Base-by-base conservation (phyloP, 1,284 basidiomycete genomes). In the Trichosporon sp. region DNA sequence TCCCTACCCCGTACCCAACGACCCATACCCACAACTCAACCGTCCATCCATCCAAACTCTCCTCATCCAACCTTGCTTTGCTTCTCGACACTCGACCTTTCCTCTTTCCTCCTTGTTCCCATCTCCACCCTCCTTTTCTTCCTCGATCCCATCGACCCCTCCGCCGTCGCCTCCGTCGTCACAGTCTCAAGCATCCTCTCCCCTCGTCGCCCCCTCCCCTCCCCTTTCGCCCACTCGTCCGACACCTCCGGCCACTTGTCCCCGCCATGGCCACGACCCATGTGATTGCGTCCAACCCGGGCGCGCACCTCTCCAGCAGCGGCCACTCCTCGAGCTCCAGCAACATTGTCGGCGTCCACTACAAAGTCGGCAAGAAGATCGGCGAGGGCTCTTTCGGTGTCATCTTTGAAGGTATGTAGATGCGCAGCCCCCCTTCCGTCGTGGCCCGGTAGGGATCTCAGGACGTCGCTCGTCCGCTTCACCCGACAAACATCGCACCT, bases 341-440 rank as follows among this genome's bases (percentile, higher is more conserved):
- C 75, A 84, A 84, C 72, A 83, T 85, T 62, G 83, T 85, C 58
- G 84, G 86, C 64, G 87, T 87, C 8, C 87, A 88, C 80, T 88
- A 87, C 81, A 84, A 86, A 66, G 87, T 88, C 53, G 87, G 87
- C 68, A 86, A 87, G 76, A 88, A 88, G 84, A 88, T 89, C 74
- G 87, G 86, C 34, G 86, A 87, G 78, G 93, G 93, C 73, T 93
- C 91, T 35, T 98, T 98, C 82, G 95, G 95, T 80, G 93, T 97
- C 86, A 96, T 98, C 85, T 97, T 95, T 80, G 94, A 96, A 86
- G 93, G 92, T 91, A 69, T 66, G 85, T 81, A 34, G 31, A 35
- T 63, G 56, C 32, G 62, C 21, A 25, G 31, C 23, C 23, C 32
- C 29, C 23, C 3, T 60, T 31, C n/a, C 23, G 32, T 44, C 34